phyloP scores from a whole-genome alignment of 2,329 filamentous ascomycete species.

The Neonectria hederae region DNA sequence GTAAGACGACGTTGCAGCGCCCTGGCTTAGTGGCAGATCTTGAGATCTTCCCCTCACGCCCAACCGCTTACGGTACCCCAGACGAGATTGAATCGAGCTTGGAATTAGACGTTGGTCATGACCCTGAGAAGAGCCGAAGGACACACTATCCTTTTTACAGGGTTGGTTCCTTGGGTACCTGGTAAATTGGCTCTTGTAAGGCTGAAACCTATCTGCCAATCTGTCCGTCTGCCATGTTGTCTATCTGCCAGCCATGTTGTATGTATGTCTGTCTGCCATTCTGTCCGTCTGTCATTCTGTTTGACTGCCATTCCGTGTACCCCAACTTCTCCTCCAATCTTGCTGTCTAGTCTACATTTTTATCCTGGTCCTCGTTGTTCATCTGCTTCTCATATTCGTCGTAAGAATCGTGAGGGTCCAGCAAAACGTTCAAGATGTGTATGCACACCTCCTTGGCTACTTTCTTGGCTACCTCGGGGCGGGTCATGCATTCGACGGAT shows the following conservation, averaged over 20 bases:
- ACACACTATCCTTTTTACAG: not conserved
- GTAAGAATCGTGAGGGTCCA: not conserved
- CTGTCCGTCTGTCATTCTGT: not conserved
- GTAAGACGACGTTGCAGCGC: not conserved
- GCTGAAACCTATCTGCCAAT: not conserved
- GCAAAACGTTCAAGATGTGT: not conserved
- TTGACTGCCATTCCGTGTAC: no score
- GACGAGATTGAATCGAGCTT: not conserved
- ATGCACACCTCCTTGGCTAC: not conserved
- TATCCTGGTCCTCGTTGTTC: no score
- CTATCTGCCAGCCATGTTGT: no score
- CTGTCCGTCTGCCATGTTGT: no score
- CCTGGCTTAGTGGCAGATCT: not conserved
- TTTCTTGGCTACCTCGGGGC: not conserved
- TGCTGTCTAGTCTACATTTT: no score
- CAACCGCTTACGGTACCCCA: not conserved
- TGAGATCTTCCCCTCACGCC: not conserved
- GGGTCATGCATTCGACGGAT: not conserved
- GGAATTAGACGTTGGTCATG: not conserved
- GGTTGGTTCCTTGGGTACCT: not conserved
- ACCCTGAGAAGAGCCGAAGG: not conserved
- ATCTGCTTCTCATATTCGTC: no score
- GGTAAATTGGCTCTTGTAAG: not conserved
- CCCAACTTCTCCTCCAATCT: no score
- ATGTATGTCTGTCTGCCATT: no score